Percentiles rank a stretch among this genome's conserved stretches.
phyloP scores from a whole-genome alignment of 2,329 filamentous ascomycete genomes.

The Curvularia eragrostidis region DNA sequence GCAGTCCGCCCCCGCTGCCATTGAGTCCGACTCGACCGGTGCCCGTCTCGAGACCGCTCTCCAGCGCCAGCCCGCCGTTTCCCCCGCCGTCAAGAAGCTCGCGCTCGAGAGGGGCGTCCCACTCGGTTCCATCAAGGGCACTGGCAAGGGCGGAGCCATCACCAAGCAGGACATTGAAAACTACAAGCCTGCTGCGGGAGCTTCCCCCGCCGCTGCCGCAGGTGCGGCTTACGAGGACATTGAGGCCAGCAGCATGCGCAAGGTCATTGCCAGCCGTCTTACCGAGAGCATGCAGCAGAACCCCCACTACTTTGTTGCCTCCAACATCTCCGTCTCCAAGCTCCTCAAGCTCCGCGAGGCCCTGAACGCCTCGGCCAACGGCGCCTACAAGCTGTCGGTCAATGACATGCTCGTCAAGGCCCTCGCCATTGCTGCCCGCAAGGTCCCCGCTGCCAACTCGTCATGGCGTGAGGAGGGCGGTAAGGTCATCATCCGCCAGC shows the following conservation, averaged over 20 bases:
- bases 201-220: slow-evolving; percentile 56
- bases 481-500: slow-evolving; percentile 82
- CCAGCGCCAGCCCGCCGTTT: slow-evolving; percentile 78
- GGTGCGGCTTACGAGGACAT: slow-evolving; percentile 80
- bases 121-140: slow-evolving; percentile 81
- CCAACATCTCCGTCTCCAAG: slow-evolving; percentile 89
- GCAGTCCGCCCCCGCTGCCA: slow-evolving; percentile 59
- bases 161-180: slow-evolving; percentile 95
- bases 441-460: slow-evolving; percentile 95
- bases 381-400: slow-evolving; percentile 99
- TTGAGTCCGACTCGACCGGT: slow-evolving; percentile 75
- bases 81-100: slow-evolving; percentile 77
- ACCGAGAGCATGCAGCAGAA: slow-evolving; percentile 89
- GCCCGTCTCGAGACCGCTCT: slow-evolving; percentile 83
- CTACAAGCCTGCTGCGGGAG: slow-evolving; percentile 64
- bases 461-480: slow-evolving; percentile 85
- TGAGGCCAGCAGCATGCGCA: slow-evolving; percentile 91
- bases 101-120: slow-evolving; percentile 85
- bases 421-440: slow-evolving; percentile 83
- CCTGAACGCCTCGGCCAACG: slow-evolving; percentile 85
- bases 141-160: slow-evolving; percentile 83
- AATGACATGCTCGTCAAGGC: slow-evolving; percentile 99
- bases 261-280: slow-evolving; percentile 92
- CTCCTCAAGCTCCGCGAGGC: slow-evolving; percentile 94
- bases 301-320: slow-evolving; percentile 97